Base-by-base conservation (phyloP, 345 rosid genomes). In the Durio zibethinus region DNA sequence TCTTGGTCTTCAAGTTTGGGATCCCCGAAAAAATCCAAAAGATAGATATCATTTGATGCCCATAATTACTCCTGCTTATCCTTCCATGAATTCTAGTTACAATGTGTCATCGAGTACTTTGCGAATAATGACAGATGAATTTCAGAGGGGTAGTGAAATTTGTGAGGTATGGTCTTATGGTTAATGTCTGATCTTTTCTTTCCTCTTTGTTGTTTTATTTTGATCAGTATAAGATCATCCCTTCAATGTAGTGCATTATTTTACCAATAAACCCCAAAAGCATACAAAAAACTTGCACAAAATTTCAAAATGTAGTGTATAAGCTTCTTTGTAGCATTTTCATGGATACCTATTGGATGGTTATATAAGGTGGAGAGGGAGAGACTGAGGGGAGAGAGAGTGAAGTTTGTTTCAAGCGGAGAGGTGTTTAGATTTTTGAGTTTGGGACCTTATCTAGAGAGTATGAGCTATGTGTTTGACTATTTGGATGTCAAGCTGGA, bases 61-160 rank as follows among this genome's bases (percentile, higher is more conserved):
- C 52, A 96, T 96, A 76, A 96, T 93, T 54, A 96, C 99, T 82
- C 99, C 99, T 65, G 99, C 99, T 57, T 96, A 93, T 79, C 98
- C 99, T 16, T 87, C 87, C 84, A 96, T 96, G 99, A 96, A 96
- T 84, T 93, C 98, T 66, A 96, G 98, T 85, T 96, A 96, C 79
- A 96, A 96, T 83, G 98, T 96, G 76, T 93, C 99, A 5, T 73
- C 86, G 10, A 96, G 97, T 84, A 96, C 99, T 48, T 78, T 93
- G 84, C 91, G 93, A 35, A 90, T 96, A 79, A 91, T 96, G 97
- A 85, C 89, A 6, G 97, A 89, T 76, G 99, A 96, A 83, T 96
- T 96, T 85, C 89, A 90, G 84, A 91, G 99, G 84, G 99, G 97
- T 61, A 84, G 84, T 82, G 97, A 93, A 35, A 86, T 96, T 66